Conservation (phyloP, 306 rosid genomes). For the Malus sylvestris region DNA sequence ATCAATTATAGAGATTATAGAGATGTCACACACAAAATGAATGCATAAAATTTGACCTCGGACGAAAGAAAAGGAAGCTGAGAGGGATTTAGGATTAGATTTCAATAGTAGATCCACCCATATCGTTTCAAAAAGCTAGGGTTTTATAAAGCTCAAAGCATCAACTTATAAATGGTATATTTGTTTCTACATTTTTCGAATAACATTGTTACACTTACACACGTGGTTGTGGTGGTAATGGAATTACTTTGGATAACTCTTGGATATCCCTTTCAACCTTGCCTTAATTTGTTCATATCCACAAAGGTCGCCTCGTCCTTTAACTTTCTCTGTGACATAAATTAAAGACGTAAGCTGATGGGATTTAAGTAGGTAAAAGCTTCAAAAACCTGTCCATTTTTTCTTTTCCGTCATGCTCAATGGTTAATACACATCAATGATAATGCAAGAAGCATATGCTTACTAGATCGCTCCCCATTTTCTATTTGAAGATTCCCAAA, state of each 20-base stretch:
- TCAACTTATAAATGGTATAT: background rate
- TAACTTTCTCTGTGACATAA: background rate
- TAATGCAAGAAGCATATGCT: background rate
- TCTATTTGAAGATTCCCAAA: background rate
- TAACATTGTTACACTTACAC: background rate
- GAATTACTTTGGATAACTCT: background rate
- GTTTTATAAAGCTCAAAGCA: background rate
- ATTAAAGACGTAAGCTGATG: background rate
- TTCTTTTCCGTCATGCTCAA: background rate
- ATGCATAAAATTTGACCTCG: too few relatives aligned
- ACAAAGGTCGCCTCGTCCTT: background rate
- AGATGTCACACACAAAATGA: too few relatives aligned
- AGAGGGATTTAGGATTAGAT: background rate
- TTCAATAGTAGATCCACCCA: background rate
- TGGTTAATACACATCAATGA: background rate
- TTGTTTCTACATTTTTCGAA: background rate
- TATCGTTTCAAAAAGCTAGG: background rate
- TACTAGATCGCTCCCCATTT: background rate
- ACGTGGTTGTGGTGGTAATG: background rate
- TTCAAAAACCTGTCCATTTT: background rate
- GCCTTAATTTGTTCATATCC: background rate
- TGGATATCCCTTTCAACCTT: background rate
- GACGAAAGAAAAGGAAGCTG: background rate
- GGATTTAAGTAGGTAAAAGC: background rate
- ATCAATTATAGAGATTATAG: too few relatives aligned